Conservation (phyloP, 2,329 filamentous ascomycete genomes). For the Kalmusia sp. region DNA sequence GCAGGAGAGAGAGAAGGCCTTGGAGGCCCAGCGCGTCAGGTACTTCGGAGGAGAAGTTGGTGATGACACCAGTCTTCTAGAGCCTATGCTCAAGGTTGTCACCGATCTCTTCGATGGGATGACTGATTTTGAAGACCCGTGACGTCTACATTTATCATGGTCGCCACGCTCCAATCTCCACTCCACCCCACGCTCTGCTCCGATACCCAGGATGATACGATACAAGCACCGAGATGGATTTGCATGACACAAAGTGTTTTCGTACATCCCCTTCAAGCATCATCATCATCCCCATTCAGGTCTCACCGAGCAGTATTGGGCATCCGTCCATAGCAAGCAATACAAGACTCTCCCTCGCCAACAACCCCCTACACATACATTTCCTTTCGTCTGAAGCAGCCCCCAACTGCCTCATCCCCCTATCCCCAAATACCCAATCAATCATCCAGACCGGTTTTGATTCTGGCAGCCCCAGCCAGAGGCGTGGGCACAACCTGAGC, state of each 20-base stretch:
- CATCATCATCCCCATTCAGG: conserved; percentile 13
- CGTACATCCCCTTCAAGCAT: conserved; percentile 17
- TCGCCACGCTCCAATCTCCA: conserved; percentile 23
- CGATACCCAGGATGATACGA: conserved; percentile 6
- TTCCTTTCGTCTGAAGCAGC: conserved; percentile 28
- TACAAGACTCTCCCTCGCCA: conserved; percentile 27
- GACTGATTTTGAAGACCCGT: conserved; percentile 54
- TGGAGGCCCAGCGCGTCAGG: conserved; percentile 47
- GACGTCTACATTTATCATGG: conserved; percentile 19
- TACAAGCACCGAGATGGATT: conserved; percentile 8
- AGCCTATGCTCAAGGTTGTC: conserved; percentile 56
- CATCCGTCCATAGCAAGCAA: conserved; percentile 38
- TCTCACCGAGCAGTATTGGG: conserved; percentile 18
- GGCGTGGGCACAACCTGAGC: conserved; percentile 47
- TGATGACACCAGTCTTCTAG: conserved; percentile 51
- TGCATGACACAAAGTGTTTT: conserved; percentile 15
- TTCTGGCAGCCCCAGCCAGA: conserved; percentile 39
- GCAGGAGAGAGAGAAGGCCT: conserved; percentile 33
- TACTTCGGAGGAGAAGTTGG: conserved; percentile 53
- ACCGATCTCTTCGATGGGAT: conserved; percentile 53
- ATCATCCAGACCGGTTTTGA: conserved; percentile 23
- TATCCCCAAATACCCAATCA: conserved; percentile 8
- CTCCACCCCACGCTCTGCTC: conserved; percentile 12
- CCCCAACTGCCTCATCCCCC: conserved; percentile 18
- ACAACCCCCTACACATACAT: conserved; percentile 17